Percentiles rank a stretch among this genome's conserved stretches.
Evolutionary conservation across 202 grass and related monocot species (phyloP).

Genomic region (Eragrostis tef): DNA sequence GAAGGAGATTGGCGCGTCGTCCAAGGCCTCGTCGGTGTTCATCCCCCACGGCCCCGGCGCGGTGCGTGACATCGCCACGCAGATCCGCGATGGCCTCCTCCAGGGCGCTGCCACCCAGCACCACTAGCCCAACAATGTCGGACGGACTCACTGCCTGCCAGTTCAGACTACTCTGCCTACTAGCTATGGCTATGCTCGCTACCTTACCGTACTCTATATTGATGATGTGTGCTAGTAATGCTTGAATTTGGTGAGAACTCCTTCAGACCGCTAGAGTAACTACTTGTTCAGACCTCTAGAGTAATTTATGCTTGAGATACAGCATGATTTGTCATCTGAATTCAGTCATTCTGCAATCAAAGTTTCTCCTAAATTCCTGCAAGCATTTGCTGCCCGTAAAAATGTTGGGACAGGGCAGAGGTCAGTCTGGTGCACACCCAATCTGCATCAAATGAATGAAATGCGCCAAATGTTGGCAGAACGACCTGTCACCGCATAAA

Average conservation of each 20-base stretch:
- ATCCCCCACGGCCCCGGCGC: conserved; percentile 75
- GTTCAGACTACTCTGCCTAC: no score
- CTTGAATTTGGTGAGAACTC: neutral
- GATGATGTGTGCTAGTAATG: neutral
- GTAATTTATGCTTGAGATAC: neutral
- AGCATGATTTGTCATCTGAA: neutral
- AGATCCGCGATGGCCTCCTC: conserved; percentile 67
- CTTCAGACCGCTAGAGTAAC: no score
- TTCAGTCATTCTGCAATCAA: neutral
- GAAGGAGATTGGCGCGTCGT: conserved; percentile 61
- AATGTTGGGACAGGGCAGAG: neutral
- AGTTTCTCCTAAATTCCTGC: conserved; percentile 1
- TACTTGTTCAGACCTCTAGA: no score
- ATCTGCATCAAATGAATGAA: conserved; percentile 3
- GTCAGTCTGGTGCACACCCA: neutral
- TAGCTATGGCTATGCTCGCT: neutral
- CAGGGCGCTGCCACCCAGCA: conserved; percentile 40
- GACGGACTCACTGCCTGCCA: no score
- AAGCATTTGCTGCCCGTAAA: neutral
- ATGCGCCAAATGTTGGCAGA: neutral
- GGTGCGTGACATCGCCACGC: conserved; percentile 65
- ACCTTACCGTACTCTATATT: neutral
- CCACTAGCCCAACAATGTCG: neutral
- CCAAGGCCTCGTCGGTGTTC: conserved; percentile 63
- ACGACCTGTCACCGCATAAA: neutral